Evolutionary conservation across 2,329 filamentous ascomycete genomes (phyloP).

Genomic region (Botrytis fabae): DNA sequence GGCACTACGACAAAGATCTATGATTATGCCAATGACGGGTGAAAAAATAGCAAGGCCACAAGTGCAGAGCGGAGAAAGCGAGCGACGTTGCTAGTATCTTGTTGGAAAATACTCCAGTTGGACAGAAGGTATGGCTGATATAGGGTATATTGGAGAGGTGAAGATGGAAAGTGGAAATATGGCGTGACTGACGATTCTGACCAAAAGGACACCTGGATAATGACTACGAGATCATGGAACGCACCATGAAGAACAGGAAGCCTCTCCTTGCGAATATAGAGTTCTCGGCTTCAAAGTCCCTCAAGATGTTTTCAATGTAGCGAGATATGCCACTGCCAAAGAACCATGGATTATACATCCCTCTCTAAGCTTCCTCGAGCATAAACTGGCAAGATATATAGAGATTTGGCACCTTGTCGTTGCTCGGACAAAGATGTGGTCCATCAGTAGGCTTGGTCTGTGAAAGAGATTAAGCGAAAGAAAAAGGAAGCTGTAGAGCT

Average conservation of each 20-base stretch:
- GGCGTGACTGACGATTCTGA: slow-evolving; percentile 67
- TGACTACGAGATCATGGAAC: no score
- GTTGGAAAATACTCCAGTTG: slow-evolving; percentile 65
- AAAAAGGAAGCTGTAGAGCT: slow-evolving; percentile 23
- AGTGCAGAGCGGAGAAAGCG: slow-evolving; percentile 57
- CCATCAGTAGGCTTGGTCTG: slow-evolving; percentile 35
- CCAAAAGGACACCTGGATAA: slow-evolving; percentile 57
- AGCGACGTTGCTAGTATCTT: slow-evolving; percentile 68
- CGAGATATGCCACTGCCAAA: slow-evolving; percentile 24
- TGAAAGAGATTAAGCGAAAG: slow-evolving; percentile 9
- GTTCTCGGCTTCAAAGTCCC: slow-evolving; percentile 26
- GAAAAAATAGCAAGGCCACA: slow-evolving; percentile 67
- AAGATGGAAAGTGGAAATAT: slow-evolving; percentile 70
- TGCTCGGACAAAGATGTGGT: slow-evolving; percentile 58
- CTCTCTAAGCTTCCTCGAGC: slow-evolving; percentile 52
- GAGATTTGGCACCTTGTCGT: slow-evolving; percentile 66
- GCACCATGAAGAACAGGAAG: no score
- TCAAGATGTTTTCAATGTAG: slow-evolving; percentile 8
- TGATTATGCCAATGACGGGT: slow-evolving; percentile 55
- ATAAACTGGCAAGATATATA: slow-evolving; percentile 45
- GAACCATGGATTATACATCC: slow-evolving; percentile 30
- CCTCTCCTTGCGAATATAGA: no score
- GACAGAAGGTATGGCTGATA: slow-evolving; percentile 58
- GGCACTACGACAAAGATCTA: slow-evolving; percentile 61
- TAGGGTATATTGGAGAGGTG: slow-evolving; percentile 68